A percentile compares a stretch with the other conserved stretches of the same genome.
Evolutionary conservation across 75 land plant species (phyloP).

Genomic region (Selaginella tamariscina): DNA sequence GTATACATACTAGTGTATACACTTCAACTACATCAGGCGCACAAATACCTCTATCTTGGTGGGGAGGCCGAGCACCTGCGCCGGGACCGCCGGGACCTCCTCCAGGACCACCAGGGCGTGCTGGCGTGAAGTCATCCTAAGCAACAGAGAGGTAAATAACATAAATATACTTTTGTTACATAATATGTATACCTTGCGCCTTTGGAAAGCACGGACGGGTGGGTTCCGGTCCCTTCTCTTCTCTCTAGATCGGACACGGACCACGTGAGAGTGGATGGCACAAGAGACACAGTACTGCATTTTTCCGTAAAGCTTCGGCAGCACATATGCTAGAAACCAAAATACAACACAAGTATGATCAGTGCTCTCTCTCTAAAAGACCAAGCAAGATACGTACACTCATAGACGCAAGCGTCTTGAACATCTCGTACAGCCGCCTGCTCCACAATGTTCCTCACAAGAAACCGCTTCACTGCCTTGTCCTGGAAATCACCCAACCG

Average conservation of each 20-base stretch:
- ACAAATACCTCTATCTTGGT: too few relatives aligned
- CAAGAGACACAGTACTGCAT: slow-evolving; percentile 71
- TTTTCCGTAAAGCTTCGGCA: slow-evolving; percentile 67
- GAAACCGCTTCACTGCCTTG: slow-evolving; percentile 64
- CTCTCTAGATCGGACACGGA: slow-evolving; percentile 45
- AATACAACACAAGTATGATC: too few relatives aligned
- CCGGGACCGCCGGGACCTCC: slow-evolving; percentile 1
- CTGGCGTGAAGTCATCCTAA: background rate
- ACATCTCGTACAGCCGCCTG: slow-evolving; percentile 77
- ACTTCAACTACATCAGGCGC: too few relatives aligned
- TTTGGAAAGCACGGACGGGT: slow-evolving; percentile 46
- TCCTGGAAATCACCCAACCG: slow-evolving; percentile 24
- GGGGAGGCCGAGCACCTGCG: too few relatives aligned
- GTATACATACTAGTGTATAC: too few relatives aligned
- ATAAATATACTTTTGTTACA: background rate
- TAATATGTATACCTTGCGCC: slow-evolving; percentile 33
- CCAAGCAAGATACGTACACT: slow-evolving; percentile 22
- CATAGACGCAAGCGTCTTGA: slow-evolving; percentile 66
- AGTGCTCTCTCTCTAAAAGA: too few relatives aligned
- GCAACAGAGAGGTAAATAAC: background rate
- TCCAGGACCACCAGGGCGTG: background rate
- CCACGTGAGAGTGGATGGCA: slow-evolving; percentile 72
- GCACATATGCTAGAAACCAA: slow-evolving; percentile 29
- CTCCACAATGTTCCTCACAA: slow-evolving; percentile 68
- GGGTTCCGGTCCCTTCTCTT: slow-evolving; percentile 41